Conservation (phyloP, 768 basidiomycete genomes). For the Porphyrellus cyaneotinctus region DNA sequence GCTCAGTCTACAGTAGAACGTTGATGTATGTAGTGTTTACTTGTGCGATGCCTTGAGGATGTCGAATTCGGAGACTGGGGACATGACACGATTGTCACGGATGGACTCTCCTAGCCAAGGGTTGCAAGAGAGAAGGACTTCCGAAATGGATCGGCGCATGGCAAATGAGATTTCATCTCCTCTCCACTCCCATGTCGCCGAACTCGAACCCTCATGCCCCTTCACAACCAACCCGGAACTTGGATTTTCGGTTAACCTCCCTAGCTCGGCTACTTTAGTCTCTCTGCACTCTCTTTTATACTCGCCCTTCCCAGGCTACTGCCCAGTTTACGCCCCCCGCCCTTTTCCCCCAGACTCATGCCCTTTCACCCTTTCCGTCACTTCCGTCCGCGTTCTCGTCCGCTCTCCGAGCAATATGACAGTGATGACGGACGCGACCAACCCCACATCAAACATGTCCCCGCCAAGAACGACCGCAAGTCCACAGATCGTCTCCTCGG, state of each 20-base stretch:
- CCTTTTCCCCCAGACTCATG: neutral
- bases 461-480: slow-evolving; percentile 1
- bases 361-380: slow-evolving; percentile 23
- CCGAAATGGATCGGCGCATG: neutral
- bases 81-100: slow-evolving; percentile 1
- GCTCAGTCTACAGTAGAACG: neutral
- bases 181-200: neutral
- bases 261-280: slow-evolving; percentile 8
- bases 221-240: neutral
- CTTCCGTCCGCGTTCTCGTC: slow-evolving; percentile 16
- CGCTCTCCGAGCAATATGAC: slow-evolving; percentile 20
- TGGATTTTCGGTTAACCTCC: slow-evolving; percentile 7
- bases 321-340: neutral
- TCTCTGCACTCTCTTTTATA: slow-evolving; percentile 6
- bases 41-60: slow-evolving; percentile 71
- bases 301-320: neutral
- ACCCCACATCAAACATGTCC: slow-evolving; percentile 7
- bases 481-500: neutral
- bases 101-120: no score
- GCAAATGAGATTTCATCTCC: slow-evolving; percentile 1
- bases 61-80: slow-evolving; percentile 62
- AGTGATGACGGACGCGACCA: slow-evolving; percentile 17
- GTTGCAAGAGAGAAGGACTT: neutral
- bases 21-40: slow-evolving; percentile 30
- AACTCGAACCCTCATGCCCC: slow-evolving; percentile 20